These are phyloP conservation scores for Tephrocybe sp. DNA, from an alignment of 768 basidiomycete genomes.

Conservation along the genomic window DNA sequence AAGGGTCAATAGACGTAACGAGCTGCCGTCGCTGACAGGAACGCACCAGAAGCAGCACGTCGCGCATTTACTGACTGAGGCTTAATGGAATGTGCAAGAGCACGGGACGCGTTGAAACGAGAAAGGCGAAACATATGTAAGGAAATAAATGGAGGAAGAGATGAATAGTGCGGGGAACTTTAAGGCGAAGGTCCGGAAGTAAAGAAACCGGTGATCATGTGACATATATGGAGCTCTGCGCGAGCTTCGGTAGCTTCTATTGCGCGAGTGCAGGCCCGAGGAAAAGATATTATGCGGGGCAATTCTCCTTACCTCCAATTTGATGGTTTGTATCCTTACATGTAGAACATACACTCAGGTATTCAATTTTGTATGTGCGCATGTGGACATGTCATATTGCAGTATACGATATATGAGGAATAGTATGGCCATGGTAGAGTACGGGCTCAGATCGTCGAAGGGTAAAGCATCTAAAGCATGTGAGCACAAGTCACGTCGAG, in stretches of 20 bases:
- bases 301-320: too few relatives aligned
- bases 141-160: neutral
- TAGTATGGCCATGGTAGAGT: conserved; percentile 34
- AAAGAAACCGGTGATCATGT: neutral
- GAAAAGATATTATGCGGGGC: too few relatives aligned
- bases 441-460: conserved; percentile 73
- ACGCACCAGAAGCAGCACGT: conserved; percentile 29
- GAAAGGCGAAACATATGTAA: conserved; percentile 18
- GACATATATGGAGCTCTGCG: neutral
- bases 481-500: conserved; percentile 9
- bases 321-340: too few relatives aligned
- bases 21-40: neutral
- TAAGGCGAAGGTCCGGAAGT: neutral
- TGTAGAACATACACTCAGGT: neutral
- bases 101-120: conserved; percentile 2
- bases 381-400: conserved; percentile 49
- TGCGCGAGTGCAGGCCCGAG: too few relatives aligned
- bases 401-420: conserved; percentile 38
- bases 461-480: conserved; percentile 80
- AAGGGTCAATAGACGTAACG: neutral
- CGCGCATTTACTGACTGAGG: conserved; percentile 4
- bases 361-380: conserved; percentile 18
- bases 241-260: too few relatives aligned
- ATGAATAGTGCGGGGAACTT: neutral
- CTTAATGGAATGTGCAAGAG: neutral